Evolutionary conservation across 805 yeast species (phyloP), one percentile per base, ranked within the genome.

Genomic region (Kuraishia molischiana): DNA sequence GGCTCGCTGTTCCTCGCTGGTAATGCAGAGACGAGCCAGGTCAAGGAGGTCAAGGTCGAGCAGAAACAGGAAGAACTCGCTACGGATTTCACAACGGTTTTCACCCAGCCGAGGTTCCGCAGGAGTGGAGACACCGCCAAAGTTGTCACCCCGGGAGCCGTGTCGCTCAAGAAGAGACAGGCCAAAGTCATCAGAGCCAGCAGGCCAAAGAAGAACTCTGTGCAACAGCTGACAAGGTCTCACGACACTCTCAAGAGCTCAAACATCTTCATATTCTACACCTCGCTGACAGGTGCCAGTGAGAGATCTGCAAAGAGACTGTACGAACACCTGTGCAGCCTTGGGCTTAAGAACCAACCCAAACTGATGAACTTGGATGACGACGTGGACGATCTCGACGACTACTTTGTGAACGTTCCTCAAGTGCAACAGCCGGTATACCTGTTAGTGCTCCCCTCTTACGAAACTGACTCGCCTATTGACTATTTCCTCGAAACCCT

Each of bases 381-480:
- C 41, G 81, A 74, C 47, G 63, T 89, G 14, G 82, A 79, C 44
- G 95, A 89, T 57, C 60, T 85, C 37, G 97, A 89, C 50, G 82
- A 82, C 41, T 87, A 74, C 55, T 87, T 87, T 53, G 66, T 85
- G 34, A 72, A 70, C 36, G 67, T 76, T 9, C 94, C 95, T 4
- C 46, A 51, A 22, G 38, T 48, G 21, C 56, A 56, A 3, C 69
- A 76, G 38, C 59, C 72, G 30, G 59, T 85, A 10, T 87, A 85
- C 50, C 53, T 89, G 28, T 45, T 87, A 41, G 85, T 87, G 13
- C 64, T 87, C 24, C 97, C 97, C 2, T 85, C 95, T 0, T 87
- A 87, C 53, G 96, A 86, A 46, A 83, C 89, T 0, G 97, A 87
- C 55, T 84, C 94, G 1, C 96, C 97, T 11, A 68, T 89, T 24